Base-by-base conservation (phyloP, 257 asterid genomes). In the Solanum dulcamara region DNA sequence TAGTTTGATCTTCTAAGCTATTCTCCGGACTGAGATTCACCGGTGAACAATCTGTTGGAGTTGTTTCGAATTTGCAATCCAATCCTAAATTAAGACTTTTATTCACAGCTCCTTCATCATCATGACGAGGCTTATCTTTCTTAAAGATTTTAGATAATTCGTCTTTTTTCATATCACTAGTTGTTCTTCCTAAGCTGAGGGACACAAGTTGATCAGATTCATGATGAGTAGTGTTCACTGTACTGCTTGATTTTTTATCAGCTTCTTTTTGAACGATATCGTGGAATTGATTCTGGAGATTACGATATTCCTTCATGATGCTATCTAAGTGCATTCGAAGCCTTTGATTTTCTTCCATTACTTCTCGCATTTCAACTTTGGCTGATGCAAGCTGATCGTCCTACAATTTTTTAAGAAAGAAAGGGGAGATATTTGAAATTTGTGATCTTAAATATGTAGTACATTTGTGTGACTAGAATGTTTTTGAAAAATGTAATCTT, bases 311-410 rank as follows among this genome's bases (percentile, higher is more conserved):
- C 87, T 93, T 93, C 85, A 89, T 91, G 14, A 96, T 85, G 82
- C 83, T 91, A 88, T 94, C 97, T 30, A 96, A 88, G 87, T 91
- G 85, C 88, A 35, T 87, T 81, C 87, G 94, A 4, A 96, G 92
- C 87, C 93, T 87, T 86, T 94, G 93, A 64, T 96, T 96, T 84
- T 96, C 99, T 85, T 94, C 94, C 87, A 93, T 92, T 11, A 95
- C 93, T 88, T 96, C 93, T 14, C 92, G 91, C 90, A 96, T 93
- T 88, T 96, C 99, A 22, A 90, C 92, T 90, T 92, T 95, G 0
- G 94, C 83, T 57, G 92, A 91, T 83, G 91, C 96, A 9, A 96
- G 86, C 40, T 86, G 87, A 26, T 91, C 91, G 26, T 90, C 92
- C 91, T 91, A 15, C 90, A 35, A 14, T 15, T 33, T 33, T 17